Base-by-base conservation (phyloP, 2,329 filamentous ascomycete genomes). In the Septoria linicola region DNA sequence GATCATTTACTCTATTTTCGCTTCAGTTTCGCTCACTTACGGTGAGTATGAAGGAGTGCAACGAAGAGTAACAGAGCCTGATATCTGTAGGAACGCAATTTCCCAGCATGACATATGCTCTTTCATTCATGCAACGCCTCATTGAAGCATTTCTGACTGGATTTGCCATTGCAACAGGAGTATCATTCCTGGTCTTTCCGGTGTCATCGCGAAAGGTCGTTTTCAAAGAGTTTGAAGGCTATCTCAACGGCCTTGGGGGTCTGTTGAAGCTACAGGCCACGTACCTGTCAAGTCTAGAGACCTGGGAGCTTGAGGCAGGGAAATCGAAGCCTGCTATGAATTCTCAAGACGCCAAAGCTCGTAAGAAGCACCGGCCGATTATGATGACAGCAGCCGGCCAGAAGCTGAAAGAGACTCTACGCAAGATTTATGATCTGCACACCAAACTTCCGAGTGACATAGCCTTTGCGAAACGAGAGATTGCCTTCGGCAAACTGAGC, bases 391-490 rank as follows among this genome's bases (percentile, higher is more conserved):
- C 60, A n/a, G 57, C 60, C 17, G 49, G 54, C 13, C 32, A 71
- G 37, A 67, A 72, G 25, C 61, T 61, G 48, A 52, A 62, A 54
- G 57, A 64, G 51, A 46, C 59, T 7, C 36, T 66, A 21, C 53
- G 48, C 16, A 63, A 67, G 46, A 49, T 65, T 5, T 62, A 64
- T 20, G 81, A 78, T n/a, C 68, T 89, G 2, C 78, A 83, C 51
- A 83, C 82, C 1, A 89, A 88, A 65, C 72, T 89, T 4, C 76
- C 83, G 46, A 77, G 76, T 0, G 87, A 90, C 57, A 67, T 89
- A 30, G 75, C 77, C 1, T 89, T 88, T 64, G 87, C 85, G 0
- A 89, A 89, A 67, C 76, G 85, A 37, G 87, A 91, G 58, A 68
- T 86, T n/a, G 86, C 85, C 0, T 82, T 80, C 65, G 86, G 85